Base-by-base conservation (phyloP, 1,284 basidiomycete species). In the Agaricales sp. region DNA sequence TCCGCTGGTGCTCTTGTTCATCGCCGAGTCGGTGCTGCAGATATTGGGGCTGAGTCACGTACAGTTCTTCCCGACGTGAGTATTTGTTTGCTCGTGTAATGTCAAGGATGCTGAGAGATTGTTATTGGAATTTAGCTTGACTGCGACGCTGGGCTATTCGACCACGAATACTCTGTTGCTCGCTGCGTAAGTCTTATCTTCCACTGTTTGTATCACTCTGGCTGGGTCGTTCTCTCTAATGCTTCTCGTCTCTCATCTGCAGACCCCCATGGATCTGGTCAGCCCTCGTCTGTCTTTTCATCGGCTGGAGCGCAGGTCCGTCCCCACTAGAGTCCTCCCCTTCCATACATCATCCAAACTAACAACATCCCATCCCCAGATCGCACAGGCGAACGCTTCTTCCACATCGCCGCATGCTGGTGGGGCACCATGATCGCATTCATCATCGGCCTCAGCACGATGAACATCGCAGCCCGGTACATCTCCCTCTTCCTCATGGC, bases 41-140 rank as follows among this genome's bases (percentile, higher is more conserved):
- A 59, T 78, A 6, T 58, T 87, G 11, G 82, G 83, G 0, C 64
- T 85, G 21, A 82, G 80, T 43, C 87, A 84, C 60, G 77, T 82
- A 48, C 77, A 81, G 54, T 88, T 84, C 69, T 88, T 86, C 66
- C 80, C 80, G 13, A 83, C 81, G 77, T 80, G 55, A 48, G 72
- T 16, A 18, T 23, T 2, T 13, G 14, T 24, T 45, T 26, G 14
- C 21, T 38, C 23, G 21, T n/a, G 30, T 55, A 12, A 52, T 45
- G 3, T n/a, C 12, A n/a, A 37, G 3, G 53, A n/a, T n/a, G n/a
- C n/a, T n/a, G n/a, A n/a, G n/a, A n/a, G n/a, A n/a, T n/a, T n/a
- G n/a, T n/a, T n/a, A n/a, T n/a, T n/a, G n/a, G n/a, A n/a, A n/a
- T n/a, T 46, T 45, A 81, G 81, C 0, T 65, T 87, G 46, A 79